Evolutionary conservation across 2,329 filamentous ascomycete species (phyloP).

Genomic region (Curvularia spicifera): DNA sequence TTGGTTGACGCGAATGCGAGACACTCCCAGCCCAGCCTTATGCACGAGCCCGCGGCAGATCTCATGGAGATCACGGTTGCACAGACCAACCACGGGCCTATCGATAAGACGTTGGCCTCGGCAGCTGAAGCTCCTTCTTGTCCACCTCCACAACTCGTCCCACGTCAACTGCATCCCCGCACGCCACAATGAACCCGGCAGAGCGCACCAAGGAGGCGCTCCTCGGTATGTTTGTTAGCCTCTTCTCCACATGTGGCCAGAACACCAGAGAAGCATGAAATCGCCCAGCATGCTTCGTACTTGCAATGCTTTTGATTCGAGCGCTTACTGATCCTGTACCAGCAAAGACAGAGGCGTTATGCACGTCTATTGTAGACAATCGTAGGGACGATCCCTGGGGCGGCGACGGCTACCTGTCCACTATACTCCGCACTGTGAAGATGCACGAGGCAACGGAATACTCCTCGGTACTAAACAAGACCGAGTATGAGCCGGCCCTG

Average conservation of each 20-base stretch:
- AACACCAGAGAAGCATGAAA: background rate
- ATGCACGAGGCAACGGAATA: conserved; percentile 51
- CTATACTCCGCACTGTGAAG: conserved; percentile 61
- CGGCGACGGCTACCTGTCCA: conserved; percentile 55
- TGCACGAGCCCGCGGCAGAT: background rate
- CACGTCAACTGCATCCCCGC: conserved; percentile 3
- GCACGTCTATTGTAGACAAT: conserved; percentile 55
- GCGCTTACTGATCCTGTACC: conserved; percentile 2
- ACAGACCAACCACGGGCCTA: background rate
- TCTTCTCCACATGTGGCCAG: background rate
- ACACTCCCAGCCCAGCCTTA: background rate
- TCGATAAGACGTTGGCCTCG: conserved; percentile 11
- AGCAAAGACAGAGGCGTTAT: conserved; percentile 52
- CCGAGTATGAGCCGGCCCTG: conserved; percentile 40
- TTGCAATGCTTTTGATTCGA: too few relatives aligned
- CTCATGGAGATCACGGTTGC: background rate
- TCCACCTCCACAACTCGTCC: conserved; percentile 4
- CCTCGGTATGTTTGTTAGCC: conserved; percentile 34
- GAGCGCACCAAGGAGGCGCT: conserved; percentile 53
- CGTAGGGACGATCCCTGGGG: conserved; percentile 41
- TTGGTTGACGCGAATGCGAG: conserved; percentile 1
- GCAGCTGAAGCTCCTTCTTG: conserved; percentile 2
- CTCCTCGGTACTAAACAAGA: conserved; percentile 13
- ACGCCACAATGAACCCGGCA: conserved; percentile 48
- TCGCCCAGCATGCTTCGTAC: background rate